Base-by-base conservation (phyloP, 768 basidiomycete species). In the Solioccasus polychromus region DNA sequence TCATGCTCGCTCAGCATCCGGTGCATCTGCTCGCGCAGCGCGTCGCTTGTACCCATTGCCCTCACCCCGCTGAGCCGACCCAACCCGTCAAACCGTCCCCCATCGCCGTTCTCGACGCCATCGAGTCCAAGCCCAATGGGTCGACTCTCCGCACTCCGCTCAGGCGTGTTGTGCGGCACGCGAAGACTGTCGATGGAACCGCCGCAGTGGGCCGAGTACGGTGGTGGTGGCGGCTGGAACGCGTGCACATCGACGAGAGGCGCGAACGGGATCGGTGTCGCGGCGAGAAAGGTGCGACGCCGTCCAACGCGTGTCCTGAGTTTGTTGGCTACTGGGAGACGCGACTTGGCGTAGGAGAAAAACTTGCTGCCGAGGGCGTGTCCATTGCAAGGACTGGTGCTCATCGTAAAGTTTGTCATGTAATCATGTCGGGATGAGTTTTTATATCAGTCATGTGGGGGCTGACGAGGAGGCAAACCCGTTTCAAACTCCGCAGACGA, bases 141-240 rank as follows among this genome's bases (percentile, higher is more conserved):
- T 17, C 3, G 25, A 11, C 15, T 40, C 43, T 40, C 22, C 0
- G 39, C n/a, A 8, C 17, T 11, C 24, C 25, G 9, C 19, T 51
- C 55, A 3, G 62, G 62, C 6, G 57, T 66, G 44, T 66, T 64
- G 50, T 64, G 50, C 2, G 64, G 62, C 0, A 64, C 64, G 9
- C 26, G 50, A 6, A 55, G 53, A 32, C 40, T 39, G 6, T 42
- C 46, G 31, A 40, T 28, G 5, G 53, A n/a, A 19, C 51, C 50
- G 36, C 50, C 40, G 2, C 47, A 41, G 17, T 19, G 42, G 4
- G 34, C 49, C 23, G 59, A 47, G 48, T 60, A 63, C 0, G 61
- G 51, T 0, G 58, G 61, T 14, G 55, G 55, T 2, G 64, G 63
- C 7, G 56, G 61, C 28, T 51, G 59, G 51, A 64, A 64, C 4